phyloP scores from a whole-genome alignment of 164 flowering plant species.

The Pachysandra terminalis region DNA sequence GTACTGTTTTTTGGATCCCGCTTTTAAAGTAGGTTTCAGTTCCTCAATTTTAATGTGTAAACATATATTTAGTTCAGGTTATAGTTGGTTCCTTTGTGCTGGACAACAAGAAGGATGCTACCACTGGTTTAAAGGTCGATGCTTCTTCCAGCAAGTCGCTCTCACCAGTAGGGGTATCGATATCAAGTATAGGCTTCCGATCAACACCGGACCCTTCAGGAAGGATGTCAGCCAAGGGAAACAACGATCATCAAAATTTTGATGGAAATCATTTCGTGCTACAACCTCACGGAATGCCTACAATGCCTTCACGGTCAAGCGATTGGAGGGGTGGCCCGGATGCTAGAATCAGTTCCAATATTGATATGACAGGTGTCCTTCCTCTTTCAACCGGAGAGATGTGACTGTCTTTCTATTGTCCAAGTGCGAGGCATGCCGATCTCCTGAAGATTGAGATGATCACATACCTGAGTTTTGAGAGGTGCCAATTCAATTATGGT shows the following conservation, averaged over 20 bases:
- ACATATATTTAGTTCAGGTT: conserved; percentile 32
- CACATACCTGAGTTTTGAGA: conserved; percentile 15
- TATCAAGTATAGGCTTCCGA: conserved; percentile 42
- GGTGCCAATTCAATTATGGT: background rate
- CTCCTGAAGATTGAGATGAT: conserved; percentile 62
- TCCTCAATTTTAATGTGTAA: background rate
- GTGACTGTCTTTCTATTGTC: too few species aligned
- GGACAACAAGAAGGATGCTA: conserved; percentile 39
- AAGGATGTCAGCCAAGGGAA: conserved; percentile 34
- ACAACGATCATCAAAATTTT: conserved; percentile 42
- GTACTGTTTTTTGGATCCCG: conserved; percentile 28
- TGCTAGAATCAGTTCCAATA: conserved; percentile 29
- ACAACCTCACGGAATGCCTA: conserved; percentile 41
- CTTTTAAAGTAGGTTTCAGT: background rate
- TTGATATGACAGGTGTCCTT: conserved; percentile 36
- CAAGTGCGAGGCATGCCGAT: conserved; percentile 36
- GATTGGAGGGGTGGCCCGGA: conserved; percentile 49
- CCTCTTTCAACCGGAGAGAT: background rate
- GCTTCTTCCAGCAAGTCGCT: conserved; percentile 35
- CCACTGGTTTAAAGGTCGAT: conserved; percentile 35
- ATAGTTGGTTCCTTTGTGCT: conserved; percentile 57
- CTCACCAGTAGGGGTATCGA: conserved; percentile 36
- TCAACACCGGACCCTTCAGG: conserved; percentile 42
- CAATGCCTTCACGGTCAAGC: conserved; percentile 28
- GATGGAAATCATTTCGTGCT: conserved; percentile 45